Percentiles rank a stretch among this genome's conserved stretches.
Conservation (phyloP, 192 early-diverging fungal species). For the Phlyctochytrium arcticum region DNA sequence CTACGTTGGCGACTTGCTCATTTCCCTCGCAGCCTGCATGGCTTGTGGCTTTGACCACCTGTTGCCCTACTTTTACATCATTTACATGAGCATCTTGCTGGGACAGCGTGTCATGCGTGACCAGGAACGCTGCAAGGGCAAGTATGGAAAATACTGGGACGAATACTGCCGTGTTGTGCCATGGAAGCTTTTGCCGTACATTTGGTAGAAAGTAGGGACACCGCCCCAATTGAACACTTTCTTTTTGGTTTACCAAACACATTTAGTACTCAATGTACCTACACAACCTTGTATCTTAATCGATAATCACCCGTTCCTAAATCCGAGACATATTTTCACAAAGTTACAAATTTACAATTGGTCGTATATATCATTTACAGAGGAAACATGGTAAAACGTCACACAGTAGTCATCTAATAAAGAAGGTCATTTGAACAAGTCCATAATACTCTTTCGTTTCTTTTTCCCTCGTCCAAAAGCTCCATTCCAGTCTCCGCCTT, state of each 20-base stretch:
- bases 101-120: conserved; percentile 67
- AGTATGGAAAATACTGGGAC: conserved; percentile 82
- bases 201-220: conserved; percentile 17
- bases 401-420: too few relatives aligned
- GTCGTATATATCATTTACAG: too few relatives aligned
- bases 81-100: conserved; percentile 74
- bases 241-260: too few relatives aligned
- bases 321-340: too few relatives aligned
- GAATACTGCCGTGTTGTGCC: conserved; percentile 60
- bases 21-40: conserved; percentile 69
- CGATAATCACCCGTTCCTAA: too few relatives aligned
- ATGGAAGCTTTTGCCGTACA: conserved; percentile 48
- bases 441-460: conserved; percentile 10
- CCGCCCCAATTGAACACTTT: not conserved
- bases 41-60: conserved; percentile 63
- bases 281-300: too few relatives aligned
- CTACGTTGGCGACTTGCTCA: conserved; percentile 73
- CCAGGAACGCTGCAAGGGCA: conserved; percentile 66
- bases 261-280: too few relatives aligned
- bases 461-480: conserved; percentile 16
- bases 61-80: conserved; percentile 75
- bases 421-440: conserved; percentile 18
- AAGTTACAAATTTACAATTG: too few relatives aligned
- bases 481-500: not conserved
- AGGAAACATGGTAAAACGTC: too few relatives aligned